These are phyloP conservation scores for Chlorella sp. DNA, from an alignment of 139 green algal genomes.

Conservation along the genomic window DNA sequence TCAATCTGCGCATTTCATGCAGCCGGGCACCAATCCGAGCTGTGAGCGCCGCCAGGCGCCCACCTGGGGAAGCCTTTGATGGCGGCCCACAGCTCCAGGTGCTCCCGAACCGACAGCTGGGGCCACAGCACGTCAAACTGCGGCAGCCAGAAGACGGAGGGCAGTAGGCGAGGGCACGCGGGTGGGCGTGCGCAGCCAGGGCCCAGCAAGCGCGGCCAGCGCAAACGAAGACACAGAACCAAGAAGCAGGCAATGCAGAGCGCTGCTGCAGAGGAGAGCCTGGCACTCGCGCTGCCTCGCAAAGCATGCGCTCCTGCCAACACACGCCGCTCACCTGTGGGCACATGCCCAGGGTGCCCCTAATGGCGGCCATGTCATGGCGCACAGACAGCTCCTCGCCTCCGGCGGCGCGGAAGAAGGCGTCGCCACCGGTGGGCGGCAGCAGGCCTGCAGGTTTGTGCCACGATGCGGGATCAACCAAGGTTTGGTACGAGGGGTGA, in stretches of 20 bases:
- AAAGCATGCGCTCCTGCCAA: too few species aligned
- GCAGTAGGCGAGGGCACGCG: too few species aligned
- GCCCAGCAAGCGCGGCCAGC: too few species aligned
- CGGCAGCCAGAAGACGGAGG: too few species aligned
- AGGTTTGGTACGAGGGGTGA: too few species aligned
- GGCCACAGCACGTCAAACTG: slow-evolving; percentile 91
- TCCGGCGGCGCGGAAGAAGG: neutral
- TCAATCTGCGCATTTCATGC: too few species aligned
- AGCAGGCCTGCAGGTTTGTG: slow-evolving; percentile 60
- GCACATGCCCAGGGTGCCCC: slow-evolving; percentile 74
- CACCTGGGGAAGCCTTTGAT: slow-evolving; percentile 74
- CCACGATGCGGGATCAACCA: too few species aligned
- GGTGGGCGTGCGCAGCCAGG: too few species aligned
- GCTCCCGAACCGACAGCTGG: slow-evolving; percentile 81
- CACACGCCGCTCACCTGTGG: slow-evolving; percentile 48
- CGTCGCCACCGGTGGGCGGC: slow-evolving; percentile 54
- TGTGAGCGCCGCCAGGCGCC: neutral
- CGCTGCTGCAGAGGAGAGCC: too few species aligned
- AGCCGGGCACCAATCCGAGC: neutral
- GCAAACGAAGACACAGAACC: too few species aligned
- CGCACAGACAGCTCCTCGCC: slow-evolving; percentile 29
- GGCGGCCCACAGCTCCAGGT: slow-evolving; percentile 76
- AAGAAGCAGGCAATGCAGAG: too few species aligned
- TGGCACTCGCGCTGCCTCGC: too few species aligned
- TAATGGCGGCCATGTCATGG: slow-evolving; percentile 56